Conservation (phyloP, 2,329 filamentous ascomycete genomes). For the Fusarium vanettenii region DNA sequence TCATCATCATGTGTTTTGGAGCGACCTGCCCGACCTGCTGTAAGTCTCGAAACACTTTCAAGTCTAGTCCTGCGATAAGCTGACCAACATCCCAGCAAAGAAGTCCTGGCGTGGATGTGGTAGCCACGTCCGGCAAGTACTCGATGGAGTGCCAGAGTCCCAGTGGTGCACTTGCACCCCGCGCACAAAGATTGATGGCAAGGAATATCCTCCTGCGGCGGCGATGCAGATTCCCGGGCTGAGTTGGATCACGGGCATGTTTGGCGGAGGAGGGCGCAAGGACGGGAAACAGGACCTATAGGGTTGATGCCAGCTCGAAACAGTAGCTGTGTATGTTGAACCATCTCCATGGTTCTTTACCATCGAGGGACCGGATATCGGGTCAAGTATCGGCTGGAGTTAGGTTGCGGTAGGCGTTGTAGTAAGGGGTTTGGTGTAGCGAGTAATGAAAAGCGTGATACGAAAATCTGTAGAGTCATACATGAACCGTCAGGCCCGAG, state of each 20-base stretch:
- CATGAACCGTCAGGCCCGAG: neutral
- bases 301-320: neutral
- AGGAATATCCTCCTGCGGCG: conserved; percentile 59
- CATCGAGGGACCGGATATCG: neutral
- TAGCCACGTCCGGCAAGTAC: conserved; percentile 58
- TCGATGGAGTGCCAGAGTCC: conserved; percentile 56
- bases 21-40: conserved; percentile 56
- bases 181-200: conserved; percentile 56
- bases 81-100: conserved; percentile 51
- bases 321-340: neutral
- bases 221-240: conserved; percentile 53
- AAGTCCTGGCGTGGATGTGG: conserved; percentile 63
- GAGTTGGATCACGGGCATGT: conserved; percentile 50
- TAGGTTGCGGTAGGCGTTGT: neutral
- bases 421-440: neutral
- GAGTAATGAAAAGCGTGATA: conserved; percentile 12
- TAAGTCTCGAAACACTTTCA: conserved; percentile 39
- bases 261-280: conserved; percentile 26
- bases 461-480: neutral
- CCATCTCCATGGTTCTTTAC: neutral
- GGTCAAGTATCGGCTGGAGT: neutral
- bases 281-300: conserved; percentile 38
- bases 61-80: neutral
- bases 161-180: conserved; percentile 62
- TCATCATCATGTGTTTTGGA: conserved; percentile 53